Evolutionary conservation across 2,329 filamentous ascomycete genomes (phyloP), one percentile per base, ranked within the genome.

Genomic region (Neurospora sp.): DNA sequence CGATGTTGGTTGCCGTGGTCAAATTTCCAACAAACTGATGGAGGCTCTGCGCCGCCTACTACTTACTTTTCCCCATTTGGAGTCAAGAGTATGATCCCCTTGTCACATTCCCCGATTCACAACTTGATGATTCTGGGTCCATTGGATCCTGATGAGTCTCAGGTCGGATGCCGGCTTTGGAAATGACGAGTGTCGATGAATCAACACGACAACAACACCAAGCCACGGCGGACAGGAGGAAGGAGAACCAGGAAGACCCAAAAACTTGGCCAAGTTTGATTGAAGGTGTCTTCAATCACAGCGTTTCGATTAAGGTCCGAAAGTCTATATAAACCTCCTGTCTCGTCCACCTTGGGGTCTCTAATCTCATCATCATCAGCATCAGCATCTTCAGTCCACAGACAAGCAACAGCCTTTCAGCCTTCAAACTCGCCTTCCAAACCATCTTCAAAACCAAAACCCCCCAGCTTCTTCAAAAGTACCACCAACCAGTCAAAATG

Each of bases 401-500:
- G 43, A 52, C 19, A 52, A 52, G 19, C 19, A 67, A 39, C 66
- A 38, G n/a, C 66, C 17, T 67, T 19, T n/a, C 66, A 39, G 17
- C 66, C 66, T 67, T 39, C 66, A 17, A 67, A 38, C 33, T 17
- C 33, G 8, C 66, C 8, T 66, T 38, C 13, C 40, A 67, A 15
- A 28, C 68, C 28, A 52, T 46, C 46, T 33, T 52, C n/a, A 52
- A 66, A 68, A 1, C 40, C 40, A 66, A 68, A n/a, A 38, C 19
- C 19, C 15, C 23, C 19, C 42, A n/a, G 52, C 66, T 39, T 72
- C 52, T 66, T 66, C 38, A 66, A 67, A 71, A 69, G 33, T 68
- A 67, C 19, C 33, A 38, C 33, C 66, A 38, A 39, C 42, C 71
- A 67, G 39, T 62, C 68, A 74, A 73, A 66, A 74, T 73, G 72